Evolutionary conservation across 192 early-diverging fungal species (phyloP), one percentile per base, ranked within the genome.

Genomic region (Mortierella claussenii): DNA sequence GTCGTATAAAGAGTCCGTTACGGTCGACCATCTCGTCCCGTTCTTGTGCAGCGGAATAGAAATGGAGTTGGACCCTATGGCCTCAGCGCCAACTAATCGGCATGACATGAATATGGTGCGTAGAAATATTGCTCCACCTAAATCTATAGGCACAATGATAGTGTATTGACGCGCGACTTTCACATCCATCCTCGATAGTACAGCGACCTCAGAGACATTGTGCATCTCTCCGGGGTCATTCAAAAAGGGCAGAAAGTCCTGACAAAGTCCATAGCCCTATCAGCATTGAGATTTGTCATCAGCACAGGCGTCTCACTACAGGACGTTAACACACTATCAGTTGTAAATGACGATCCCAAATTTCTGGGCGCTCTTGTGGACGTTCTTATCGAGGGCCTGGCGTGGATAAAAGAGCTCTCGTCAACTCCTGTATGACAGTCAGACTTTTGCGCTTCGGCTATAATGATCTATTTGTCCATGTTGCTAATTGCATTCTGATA

Each of bases 61-160:
- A 3, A 24, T 70, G 30, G 68, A 71, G 23, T 58, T 68, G 31
- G 85, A 86, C 23, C 81, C 80, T 11, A 70, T 86, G 60, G 42
- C 37, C 1, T 40, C 24, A 13, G 37, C 49, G 28, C 69, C 64
- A 10, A 64, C 24, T 21, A 66, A 31, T 24, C 79, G 78, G 26
- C 78, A 60, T 9, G 82, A 84, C 28, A 56, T 67, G 18, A 11
- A 62, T 20, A 55, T 83, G 69, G 80, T 70, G 34, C 44, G 59
- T 63, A n/a, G n/a, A n/a, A n/a, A n/a, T n/a, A n/a, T n/a, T n/a
- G n/a, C n/a, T n/a, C n/a, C n/a, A n/a, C n/a, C n/a, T n/a, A n/a
- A n/a, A n/a, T n/a, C n/a, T n/a, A n/a, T n/a, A n/a, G n/a, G n/a
- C n/a, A n/a, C n/a, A n/a, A n/a, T n/a, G n/a, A n/a, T n/a, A n/a